A percentile compares a stretch with the other conserved stretches of the same genome.
phyloP scores from a whole-genome alignment of 2,329 filamentous ascomycete genomes.

The Cordyceps javanica region DNA sequence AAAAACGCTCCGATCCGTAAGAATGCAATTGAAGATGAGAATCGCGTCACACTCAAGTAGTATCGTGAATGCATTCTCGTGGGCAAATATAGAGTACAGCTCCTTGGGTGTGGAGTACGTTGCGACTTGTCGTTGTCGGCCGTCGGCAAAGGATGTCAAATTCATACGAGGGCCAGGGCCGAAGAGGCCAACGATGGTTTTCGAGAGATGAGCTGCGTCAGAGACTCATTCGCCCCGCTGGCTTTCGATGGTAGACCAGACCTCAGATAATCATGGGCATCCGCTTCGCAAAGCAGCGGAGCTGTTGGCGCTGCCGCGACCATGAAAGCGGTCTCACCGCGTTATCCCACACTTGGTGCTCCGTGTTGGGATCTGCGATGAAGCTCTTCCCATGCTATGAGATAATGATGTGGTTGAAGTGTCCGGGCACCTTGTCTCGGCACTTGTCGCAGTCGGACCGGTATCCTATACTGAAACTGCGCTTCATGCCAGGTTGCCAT shows the following conservation, averaged over 20 bases:
- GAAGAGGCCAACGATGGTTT: not conserved
- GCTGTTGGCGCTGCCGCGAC: conserved; percentile 14
- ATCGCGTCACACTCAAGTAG: not conserved
- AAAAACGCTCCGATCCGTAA: conserved; percentile 11
- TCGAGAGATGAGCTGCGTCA: not conserved
- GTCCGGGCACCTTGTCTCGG: conserved; percentile 65
- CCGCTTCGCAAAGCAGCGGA: conserved; percentile 7
- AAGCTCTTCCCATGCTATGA: conserved; percentile 38
- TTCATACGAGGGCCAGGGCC: not conserved
- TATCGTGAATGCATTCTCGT: not conserved
- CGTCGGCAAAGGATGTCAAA: not conserved
- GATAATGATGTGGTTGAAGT: conserved; percentile 74
- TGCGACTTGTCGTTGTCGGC: not conserved
- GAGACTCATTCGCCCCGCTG: not conserved
- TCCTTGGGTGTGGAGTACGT: not conserved
- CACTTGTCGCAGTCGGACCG: conserved; percentile 75
- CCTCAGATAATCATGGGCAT: not conserved
- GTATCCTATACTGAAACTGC: conserved; percentile 72
- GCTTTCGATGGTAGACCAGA: not conserved
- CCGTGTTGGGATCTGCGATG: conserved; percentile 20
- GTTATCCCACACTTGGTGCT: conserved; percentile 18
- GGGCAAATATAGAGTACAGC: conserved; percentile 5
- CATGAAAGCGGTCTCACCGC: conserved; percentile 22
- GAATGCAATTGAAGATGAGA: conserved; percentile 1
- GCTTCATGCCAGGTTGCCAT: conserved; percentile 58